These are phyloP conservation scores for Globisporangium carolinianum DNA, from an alignment of 352 stramenopile genomes.

Conservation along the genomic window DNA sequence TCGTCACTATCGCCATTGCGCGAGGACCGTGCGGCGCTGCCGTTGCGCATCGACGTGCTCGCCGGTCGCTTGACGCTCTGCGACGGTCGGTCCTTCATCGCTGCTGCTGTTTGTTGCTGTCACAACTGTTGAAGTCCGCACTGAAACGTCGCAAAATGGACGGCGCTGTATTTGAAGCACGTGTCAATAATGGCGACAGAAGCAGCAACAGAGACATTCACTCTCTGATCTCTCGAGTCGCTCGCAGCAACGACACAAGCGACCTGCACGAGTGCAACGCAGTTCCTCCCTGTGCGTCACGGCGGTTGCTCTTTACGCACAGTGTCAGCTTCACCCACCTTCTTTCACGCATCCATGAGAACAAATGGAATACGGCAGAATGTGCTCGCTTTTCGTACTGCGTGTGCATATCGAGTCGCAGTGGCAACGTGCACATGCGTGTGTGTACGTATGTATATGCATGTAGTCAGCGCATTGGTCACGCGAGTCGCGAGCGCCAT, in stretches of 20 bases:
- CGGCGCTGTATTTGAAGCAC: no score
- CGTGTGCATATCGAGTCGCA: neutral
- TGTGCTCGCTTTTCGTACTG: neutral
- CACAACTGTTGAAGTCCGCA: no score
- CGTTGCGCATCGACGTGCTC: neutral
- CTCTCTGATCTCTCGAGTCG: no score
- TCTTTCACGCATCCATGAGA: no score
- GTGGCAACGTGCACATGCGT: neutral
- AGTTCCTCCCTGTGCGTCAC: no score
- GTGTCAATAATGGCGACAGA: no score
- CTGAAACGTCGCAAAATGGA: no score
- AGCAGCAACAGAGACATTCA: no score
- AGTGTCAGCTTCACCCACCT: no score
- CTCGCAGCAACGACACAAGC: no score
- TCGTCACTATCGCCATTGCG: neutral
- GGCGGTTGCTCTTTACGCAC: no score
- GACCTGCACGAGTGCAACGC: no score
- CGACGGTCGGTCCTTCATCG: conserved; percentile 1
- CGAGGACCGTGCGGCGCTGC: conserved; percentile 1
- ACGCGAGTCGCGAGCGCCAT: neutral
- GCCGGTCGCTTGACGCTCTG: neutral
- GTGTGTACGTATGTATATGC: neutral
- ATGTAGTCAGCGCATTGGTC: neutral
- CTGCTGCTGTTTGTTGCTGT: neutral
- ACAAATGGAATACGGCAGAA: neutral